Percentiles rank a stretch among this genome's conserved stretches.
Conservation (phyloP, 176 grass and related monocot species). For the Eragrostis nindensis region DNA sequence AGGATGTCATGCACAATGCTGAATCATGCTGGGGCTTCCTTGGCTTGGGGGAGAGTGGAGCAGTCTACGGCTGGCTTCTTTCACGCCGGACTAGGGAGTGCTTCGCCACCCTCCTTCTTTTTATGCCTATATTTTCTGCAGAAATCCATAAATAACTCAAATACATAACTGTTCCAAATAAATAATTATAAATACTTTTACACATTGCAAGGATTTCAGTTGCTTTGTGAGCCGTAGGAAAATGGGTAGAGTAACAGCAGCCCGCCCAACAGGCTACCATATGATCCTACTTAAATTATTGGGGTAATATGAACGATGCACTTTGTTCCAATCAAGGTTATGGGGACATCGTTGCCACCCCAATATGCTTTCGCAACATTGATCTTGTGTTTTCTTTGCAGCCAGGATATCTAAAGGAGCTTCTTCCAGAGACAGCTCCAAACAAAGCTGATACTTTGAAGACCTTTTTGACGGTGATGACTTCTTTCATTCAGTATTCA, state of each 20-base stretch:
- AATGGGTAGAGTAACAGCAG: too few relatives aligned
- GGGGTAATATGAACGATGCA: neutral
- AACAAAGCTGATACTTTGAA: constrained; percentile 56
- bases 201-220: too few relatives aligned
- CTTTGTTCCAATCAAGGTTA: neutral
- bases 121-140: neutral
- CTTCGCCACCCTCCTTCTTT: neutral
- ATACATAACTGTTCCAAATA: neutral
- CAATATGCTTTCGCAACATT: constrained; percentile 14
- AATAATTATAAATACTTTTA: neutral
- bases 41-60: neutral
- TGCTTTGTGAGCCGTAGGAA: too few relatives aligned
- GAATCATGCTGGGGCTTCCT: neutral
- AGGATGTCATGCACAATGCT: neutral
- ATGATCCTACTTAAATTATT: too few relatives aligned
- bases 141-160: neutral
- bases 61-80: neutral
- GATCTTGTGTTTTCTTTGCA: constrained; percentile 34
- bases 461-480: constrained; percentile 65
- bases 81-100: neutral
- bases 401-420: constrained; percentile 77
- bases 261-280: too few relatives aligned
- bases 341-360: neutral
- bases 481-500: constrained; percentile 3
- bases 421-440: constrained; percentile 72